Evolutionary conservation across 768 basidiomycete species (phyloP), one percentile per base, ranked within the genome.

Genomic region (Lyophyllum atratum): DNA sequence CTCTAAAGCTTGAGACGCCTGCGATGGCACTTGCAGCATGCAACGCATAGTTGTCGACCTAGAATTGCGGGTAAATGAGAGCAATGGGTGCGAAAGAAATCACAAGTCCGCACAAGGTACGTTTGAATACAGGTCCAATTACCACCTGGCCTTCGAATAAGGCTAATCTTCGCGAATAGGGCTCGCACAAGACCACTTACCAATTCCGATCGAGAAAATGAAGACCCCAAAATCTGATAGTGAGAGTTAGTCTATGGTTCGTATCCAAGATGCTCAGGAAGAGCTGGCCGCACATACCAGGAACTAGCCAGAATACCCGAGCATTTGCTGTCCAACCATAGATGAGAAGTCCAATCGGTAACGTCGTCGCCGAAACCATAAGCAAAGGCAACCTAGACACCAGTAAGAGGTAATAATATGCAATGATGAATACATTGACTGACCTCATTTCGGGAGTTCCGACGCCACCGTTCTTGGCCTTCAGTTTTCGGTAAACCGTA

Each of bases 31-130:
- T 83, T 15, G 83, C 81, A 10, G 83, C 80, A 64, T 91, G 86
- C 37, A 90, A 82, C 11, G 92, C 88, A 69, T 94, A 94, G 64
- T 86, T 90, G 71, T 93, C 91, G 49, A 93, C 85, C 72, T 93
- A 84, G 7, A n/a, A 19, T 21, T 10, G 7, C 8, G 17, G 46
- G 80, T 76, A 40, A 45, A n/a, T 6, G 25, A 55, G 57, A 45
- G 64, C 59, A 54, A 59, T n/a, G n/a, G n/a, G n/a, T n/a, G n/a
- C n/a, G n/a, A 42, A 43, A 2, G 17, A 17, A 26, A 12, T 21
- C 33, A n/a, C 11, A 75, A 0, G 67, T 57, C 56, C 80, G 68
- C 47, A 87, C 80, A 45, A 85, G 68, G 50, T 87, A 87, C 12
- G 82, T 80, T 61, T 85, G 83, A 28, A 85, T 80, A 42, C 74